Conservation (phyloP, 768 basidiomycete species). For the Leccinum olivaceopallidum region DNA sequence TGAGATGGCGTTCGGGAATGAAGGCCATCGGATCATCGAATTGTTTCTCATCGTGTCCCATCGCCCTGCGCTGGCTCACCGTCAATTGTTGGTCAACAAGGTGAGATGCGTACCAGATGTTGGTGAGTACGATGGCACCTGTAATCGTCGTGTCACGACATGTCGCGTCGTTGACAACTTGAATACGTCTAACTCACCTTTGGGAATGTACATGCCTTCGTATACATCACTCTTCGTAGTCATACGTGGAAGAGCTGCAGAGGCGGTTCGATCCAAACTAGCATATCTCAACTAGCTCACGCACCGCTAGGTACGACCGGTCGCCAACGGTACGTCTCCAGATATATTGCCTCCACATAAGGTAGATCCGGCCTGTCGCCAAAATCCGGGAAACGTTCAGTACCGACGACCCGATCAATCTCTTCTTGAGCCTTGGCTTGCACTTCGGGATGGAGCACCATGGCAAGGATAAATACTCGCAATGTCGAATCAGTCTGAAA, state of each 20-base stretch:
- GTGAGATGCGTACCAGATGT: constrained; percentile 23
- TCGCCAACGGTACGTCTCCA: constrained; percentile 35
- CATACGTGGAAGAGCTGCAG: constrained; percentile 25
- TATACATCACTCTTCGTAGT: constrained; percentile 26
- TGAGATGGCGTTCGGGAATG: constrained; percentile 60
- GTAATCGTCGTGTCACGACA: background rate
- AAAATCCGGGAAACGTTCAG: constrained; percentile 29
- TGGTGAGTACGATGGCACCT: constrained; percentile 26
- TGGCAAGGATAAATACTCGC: constrained; percentile 33
- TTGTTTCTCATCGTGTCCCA: constrained; percentile 48
- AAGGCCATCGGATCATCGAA: constrained; percentile 56
- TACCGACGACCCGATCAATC: constrained; percentile 34
- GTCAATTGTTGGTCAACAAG: background rate
- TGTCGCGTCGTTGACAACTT: background rate
- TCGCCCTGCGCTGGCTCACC: constrained; percentile 35
- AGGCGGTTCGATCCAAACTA: background rate
- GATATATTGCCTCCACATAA: constrained; percentile 32
- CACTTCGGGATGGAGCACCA: constrained; percentile 34
- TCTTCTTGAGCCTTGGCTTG: constrained; percentile 35
- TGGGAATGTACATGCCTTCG: constrained; percentile 31
- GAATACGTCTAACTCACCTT: constrained; percentile 19
- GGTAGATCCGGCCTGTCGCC: constrained; percentile 30
- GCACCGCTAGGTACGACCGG: constrained; percentile 30
- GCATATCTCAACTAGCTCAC: constrained; percentile 1
- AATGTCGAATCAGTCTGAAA: constrained; percentile 18